Percentiles rank a stretch among this genome's conserved stretches.
phyloP scores from a whole-genome alignment of 495 filamentous ascomycete species.

The Entonaema liquescens region DNA sequence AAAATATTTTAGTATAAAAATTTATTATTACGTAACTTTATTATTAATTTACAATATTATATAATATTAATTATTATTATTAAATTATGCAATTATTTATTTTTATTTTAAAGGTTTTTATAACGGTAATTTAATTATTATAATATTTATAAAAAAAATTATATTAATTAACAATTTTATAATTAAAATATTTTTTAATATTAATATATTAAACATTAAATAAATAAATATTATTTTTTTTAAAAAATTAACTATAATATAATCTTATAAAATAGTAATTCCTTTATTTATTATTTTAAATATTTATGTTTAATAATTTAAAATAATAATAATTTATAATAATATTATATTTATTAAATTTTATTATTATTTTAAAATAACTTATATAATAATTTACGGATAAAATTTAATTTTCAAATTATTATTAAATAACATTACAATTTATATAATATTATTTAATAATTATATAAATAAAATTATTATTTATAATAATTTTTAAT shows the following conservation, averaged over 20 bases:
- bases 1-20: not conserved
- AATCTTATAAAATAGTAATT: not conserved
- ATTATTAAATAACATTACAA: not conserved
- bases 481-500: not conserved
- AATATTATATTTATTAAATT: conserved; percentile 5
- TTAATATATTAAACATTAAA: conserved; percentile 8
- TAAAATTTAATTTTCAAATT: conserved; percentile 3
- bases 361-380: not conserved
- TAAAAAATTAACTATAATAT: conserved; percentile 4
- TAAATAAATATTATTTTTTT: not conserved
- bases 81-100: conserved; percentile 1
- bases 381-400: not conserved
- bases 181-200: not conserved
- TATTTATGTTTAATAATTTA: not conserved
- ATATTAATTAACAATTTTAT: not conserved
- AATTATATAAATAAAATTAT: conserved; percentile 1
- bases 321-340: not conserved
- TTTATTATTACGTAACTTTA: not conserved
- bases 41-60: not conserved
- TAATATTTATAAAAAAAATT: not conserved
- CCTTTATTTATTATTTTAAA: not conserved
- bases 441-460: conserved; percentile 4
- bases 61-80: not conserved
- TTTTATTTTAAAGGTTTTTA: conserved; percentile 10
- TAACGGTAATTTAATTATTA: conserved; percentile 1